Percentiles rank a stretch among this genome's conserved stretches.
These are phyloP conservation scores for Ilyonectria destructans DNA, from an alignment of 2,329 filamentous ascomycete genomes.

Conservation along the genomic window DNA sequence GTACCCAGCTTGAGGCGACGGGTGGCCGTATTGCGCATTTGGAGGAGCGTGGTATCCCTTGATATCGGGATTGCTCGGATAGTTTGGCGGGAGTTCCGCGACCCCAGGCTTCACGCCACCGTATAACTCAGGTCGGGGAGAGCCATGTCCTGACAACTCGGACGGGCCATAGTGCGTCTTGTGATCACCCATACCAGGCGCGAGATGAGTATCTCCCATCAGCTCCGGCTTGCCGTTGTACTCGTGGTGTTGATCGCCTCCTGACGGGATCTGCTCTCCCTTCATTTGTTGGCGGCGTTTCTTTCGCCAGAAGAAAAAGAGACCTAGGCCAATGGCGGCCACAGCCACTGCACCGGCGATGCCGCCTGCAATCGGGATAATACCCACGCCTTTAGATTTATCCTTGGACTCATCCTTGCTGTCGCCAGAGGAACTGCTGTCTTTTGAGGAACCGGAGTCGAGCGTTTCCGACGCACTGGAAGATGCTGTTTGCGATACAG, in stretches of 20 bases:
- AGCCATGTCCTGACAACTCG: constrained; percentile 46
- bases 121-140: constrained; percentile 47
- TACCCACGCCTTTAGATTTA: constrained; percentile 38
- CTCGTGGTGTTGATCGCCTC: constrained; percentile 36
- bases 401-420: constrained; percentile 27
- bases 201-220: constrained; percentile 38
- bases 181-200: constrained; percentile 11
- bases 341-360: constrained; percentile 49
- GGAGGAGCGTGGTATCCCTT: constrained; percentile 36
- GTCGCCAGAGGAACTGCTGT: constrained; percentile 7
- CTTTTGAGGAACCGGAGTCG: constrained; percentile 8
- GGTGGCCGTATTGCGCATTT: constrained; percentile 37
- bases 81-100: constrained; percentile 45
- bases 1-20: constrained; percentile 38
- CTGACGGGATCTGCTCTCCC: constrained; percentile 43
- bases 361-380: constrained; percentile 55
- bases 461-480: constrained; percentile 34
- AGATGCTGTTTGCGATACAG: constrained; percentile 30
- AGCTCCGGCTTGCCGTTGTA: constrained; percentile 55
- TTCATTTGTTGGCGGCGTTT: constrained; percentile 48
- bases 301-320: constrained; percentile 58
- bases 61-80: constrained; percentile 45
- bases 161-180: constrained; percentile 33
- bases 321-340: constrained; percentile 48
- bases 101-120: constrained; percentile 38